Evolutionary conservation across 2,329 filamentous ascomycete species (phyloP), one percentile per base, ranked within the genome.

Genomic region (Nemania sp.): DNA sequence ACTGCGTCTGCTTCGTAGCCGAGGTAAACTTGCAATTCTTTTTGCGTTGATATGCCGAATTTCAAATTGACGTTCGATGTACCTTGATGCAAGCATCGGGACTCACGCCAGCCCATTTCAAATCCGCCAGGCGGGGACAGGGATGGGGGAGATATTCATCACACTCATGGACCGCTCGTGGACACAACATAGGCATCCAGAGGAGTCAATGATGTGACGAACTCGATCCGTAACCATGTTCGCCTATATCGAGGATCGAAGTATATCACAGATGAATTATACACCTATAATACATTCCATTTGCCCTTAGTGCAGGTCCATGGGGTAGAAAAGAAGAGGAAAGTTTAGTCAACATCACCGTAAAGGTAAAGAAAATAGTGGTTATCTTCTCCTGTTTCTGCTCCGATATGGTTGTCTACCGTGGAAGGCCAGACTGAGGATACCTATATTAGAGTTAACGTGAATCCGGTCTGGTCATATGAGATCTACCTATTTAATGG

Each of bases 1-100:
- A 79, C 85, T 85, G 32, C 85, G 2, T 82, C 76, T 37, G 80
- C 75, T 2, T 79, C 77, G 66, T 83, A 83, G 69, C 1, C 75
- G 72, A n/a, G 79, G 76, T 7, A 85, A 72, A 66, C 25, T 29
- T 29, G 25, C 25, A 3, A 29, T 29, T 29, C 7, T 29, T 29
- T 29, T 29, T 29, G 25, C 25, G 25, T 29, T 29, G 25, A 29
- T 29, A 29, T n/a, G 7, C 25, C 25, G 25, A 29, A 29, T 29
- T 29, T 29, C 25, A 29, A 29, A 29, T 29, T 29, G 25, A 4
- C 25, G 4, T 7, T 29, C 7, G 25, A 29, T 29, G 25, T 29
- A 29, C 25, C 25, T 29, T 29, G 25, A 29, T 29, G 25, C 25
- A 29, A 29, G 25, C 25, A 29, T 29, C 7, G 25, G 25, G 25